Evolutionary conservation across 768 basidiomycete species (phyloP).

Genomic region (Pholiota molesta): DNA sequence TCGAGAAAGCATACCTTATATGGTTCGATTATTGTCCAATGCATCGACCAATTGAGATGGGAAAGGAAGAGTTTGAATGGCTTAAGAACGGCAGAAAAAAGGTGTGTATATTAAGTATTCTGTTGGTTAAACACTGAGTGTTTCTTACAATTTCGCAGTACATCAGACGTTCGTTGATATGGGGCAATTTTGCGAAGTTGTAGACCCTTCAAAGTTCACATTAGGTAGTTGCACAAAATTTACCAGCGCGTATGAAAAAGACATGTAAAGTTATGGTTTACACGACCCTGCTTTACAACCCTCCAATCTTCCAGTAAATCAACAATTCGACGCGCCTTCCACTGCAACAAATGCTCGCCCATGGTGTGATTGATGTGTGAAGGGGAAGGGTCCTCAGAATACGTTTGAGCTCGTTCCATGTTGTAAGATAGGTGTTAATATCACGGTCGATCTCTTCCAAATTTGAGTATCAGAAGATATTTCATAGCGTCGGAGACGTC

Average conservation of each 20-base stretch:
- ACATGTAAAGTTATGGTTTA: too few species aligned
- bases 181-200: not conserved
- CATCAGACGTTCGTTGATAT: not conserved
- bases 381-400: not conserved
- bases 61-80: not conserved
- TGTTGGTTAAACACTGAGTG: too few species aligned
- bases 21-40: slow-evolving; percentile 1
- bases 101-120: not conserved
- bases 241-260: too few species aligned
- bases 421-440: not conserved
- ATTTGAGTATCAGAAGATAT: not conserved
- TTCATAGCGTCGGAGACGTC: not conserved
- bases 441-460: not conserved
- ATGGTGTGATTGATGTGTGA: not conserved
- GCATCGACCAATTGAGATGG: not conserved
- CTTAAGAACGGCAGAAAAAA: not conserved
- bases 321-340: not conserved
- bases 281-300: not conserved
- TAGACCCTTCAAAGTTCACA: too few species aligned
- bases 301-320: not conserved
- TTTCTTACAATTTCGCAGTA: too few species aligned
- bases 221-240: too few species aligned
- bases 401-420: not conserved
- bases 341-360: not conserved
- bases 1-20: not conserved